phyloP scores from a whole-genome alignment of 108 stramenopile species.

The Tribonema minus region DNA sequence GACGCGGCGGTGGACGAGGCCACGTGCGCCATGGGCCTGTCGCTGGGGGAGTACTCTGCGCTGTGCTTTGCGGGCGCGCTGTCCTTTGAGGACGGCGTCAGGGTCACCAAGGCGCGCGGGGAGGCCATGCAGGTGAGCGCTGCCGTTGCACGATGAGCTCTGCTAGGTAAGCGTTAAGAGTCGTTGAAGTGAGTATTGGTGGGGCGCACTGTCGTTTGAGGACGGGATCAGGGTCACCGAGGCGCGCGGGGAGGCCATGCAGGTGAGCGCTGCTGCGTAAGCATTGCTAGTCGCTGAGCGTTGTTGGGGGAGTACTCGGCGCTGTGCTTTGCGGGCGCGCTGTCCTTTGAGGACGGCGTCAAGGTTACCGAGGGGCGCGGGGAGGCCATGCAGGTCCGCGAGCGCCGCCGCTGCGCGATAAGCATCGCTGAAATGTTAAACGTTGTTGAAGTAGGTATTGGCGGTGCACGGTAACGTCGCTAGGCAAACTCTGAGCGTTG shows the following conservation, averaged over 20 bases:
- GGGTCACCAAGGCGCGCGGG: slow-evolving; percentile 86
- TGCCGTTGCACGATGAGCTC: no score
- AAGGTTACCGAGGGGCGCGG: slow-evolving; percentile 95
- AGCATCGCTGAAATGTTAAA: no score
- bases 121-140: no score
- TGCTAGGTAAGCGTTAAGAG: no score
- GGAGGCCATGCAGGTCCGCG: no score
- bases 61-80: slow-evolving; percentile 94
- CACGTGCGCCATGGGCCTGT: slow-evolving; percentile 90
- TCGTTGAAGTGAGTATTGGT: no score
- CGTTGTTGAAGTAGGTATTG: no score
- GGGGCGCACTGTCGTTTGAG: slow-evolving; percentile 87
- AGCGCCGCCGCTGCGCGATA: no score
- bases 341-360: slow-evolving; percentile 95
- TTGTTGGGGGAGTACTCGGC: slow-evolving; percentile 94
- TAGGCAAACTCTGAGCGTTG: no score
- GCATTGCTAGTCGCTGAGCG: no score
- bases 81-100: slow-evolving; percentile 93
- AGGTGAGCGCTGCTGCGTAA: no score
- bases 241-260: slow-evolving; percentile 81
- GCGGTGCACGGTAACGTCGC: no score
- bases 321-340: slow-evolving; percentile 90
- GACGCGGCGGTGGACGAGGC: slow-evolving; percentile 81
- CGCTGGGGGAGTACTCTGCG: slow-evolving; percentile 92
- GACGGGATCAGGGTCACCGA: slow-evolving; percentile 95